A percentile compares a stretch with the other conserved stretches of the same genome.
Evolutionary conservation across 306 rosid species (phyloP).

Genomic region (Trifolium repens): DNA sequence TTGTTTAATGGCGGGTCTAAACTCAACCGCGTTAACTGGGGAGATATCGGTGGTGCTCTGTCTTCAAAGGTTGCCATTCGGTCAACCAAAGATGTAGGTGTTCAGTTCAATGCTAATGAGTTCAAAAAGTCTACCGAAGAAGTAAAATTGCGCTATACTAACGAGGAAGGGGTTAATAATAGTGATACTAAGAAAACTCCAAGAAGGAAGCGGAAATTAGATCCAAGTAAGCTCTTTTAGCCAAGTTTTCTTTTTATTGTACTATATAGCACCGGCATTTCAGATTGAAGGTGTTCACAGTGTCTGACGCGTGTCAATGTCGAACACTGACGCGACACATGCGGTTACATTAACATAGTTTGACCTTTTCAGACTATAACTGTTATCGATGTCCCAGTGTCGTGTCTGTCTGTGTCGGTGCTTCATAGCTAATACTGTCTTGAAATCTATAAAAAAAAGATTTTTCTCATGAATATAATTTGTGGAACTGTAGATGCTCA

Average conservation of each 20-base stretch:
- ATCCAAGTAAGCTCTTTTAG: constrained; percentile 56
- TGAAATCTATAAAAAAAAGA: constrained; percentile 3
- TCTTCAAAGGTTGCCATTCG: constrained; percentile 52
- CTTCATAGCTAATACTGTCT: not conserved
- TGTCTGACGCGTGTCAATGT: not conserved
- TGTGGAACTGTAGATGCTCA: constrained; percentile 57
- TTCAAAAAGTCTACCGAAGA: constrained; percentile 75
- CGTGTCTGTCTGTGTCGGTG: not conserved
- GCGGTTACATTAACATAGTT: not conserved
- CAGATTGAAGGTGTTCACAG: not conserved
- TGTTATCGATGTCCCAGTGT: not conserved
- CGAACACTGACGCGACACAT: not conserved
- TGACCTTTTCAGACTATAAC: not conserved
- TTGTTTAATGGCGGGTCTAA: constrained; percentile 81
- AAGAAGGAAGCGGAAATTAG: constrained; percentile 73
- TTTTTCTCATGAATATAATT: constrained; percentile 29
- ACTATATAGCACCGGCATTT: not conserved
- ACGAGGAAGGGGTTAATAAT: constrained; percentile 45
- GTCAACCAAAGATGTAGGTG: constrained; percentile 64
- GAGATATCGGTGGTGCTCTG: constrained; percentile 57
- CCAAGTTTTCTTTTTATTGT: not conserved
- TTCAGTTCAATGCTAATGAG: constrained; percentile 76
- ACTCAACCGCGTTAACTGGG: constrained; percentile 66
- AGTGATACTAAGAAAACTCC: constrained; percentile 44
- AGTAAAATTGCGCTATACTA: constrained; percentile 53